These are phyloP conservation scores for Brassica incana DNA, from an alignment of 345 rosid species.

Conservation along the genomic window DNA sequence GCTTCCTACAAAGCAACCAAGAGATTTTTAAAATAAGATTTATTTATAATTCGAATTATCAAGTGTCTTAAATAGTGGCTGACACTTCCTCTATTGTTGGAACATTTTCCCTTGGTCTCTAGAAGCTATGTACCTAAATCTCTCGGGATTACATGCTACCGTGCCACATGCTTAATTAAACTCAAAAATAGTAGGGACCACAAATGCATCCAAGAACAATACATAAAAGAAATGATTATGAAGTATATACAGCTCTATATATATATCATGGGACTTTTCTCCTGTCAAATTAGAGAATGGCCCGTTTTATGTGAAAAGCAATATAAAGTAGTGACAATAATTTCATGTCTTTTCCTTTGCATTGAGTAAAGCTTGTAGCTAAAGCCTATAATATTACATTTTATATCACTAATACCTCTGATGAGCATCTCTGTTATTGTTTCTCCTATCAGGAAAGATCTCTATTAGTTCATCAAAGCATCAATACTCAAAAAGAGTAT, in stretches of 20 bases:
- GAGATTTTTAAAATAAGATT: too few species aligned
- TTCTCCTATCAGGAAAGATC: slow-evolving; percentile 13
- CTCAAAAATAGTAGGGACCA: too few species aligned
- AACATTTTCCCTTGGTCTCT: too few species aligned
- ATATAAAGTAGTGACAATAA: slow-evolving; percentile 27
- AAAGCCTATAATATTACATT: slow-evolving; percentile 13
- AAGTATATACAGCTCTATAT: not conserved
- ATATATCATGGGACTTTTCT: slow-evolving; percentile 3
- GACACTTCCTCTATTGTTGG: too few species aligned
- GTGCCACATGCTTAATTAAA: too few species aligned
- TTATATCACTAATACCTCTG: not conserved
- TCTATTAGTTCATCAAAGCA: not conserved
- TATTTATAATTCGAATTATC: too few species aligned
- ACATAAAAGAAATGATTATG: not conserved
- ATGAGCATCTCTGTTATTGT: not conserved
- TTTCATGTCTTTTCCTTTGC: slow-evolving; percentile 16
- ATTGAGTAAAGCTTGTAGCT: slow-evolving; percentile 31
- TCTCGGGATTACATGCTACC: too few species aligned
- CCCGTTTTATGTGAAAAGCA: slow-evolving; percentile 13
- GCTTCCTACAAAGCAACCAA: too few species aligned
- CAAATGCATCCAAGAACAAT: too few species aligned
- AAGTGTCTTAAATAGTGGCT: too few species aligned
- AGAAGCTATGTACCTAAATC: too few species aligned
- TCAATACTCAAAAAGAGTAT: not conserved
- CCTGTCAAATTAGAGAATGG: not conserved